Percentiles rank a stretch among this genome's conserved stretches.
phyloP scores from a whole-genome alignment of 257 asterid genomes.

The Henckelia pumila region DNA sequence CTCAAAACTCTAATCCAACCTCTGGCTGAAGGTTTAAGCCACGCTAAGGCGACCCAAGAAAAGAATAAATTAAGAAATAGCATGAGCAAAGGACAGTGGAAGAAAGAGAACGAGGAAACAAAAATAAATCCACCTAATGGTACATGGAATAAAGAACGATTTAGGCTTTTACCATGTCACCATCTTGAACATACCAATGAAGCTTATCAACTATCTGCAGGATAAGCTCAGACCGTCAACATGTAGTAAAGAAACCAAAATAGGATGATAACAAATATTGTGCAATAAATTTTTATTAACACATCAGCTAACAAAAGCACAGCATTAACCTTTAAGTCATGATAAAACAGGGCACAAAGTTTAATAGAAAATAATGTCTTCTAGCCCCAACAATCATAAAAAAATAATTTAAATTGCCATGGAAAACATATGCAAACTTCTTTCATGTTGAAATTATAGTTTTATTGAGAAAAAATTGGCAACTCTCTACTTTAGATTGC shows the following conservation, averaged over 20 bases:
- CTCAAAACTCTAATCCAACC: not conserved
- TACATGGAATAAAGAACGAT: slow-evolving; percentile 4
- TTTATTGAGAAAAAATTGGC: no score
- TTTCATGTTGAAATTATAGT: no score
- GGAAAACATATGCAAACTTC: not conserved
- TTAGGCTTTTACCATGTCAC: slow-evolving; percentile 64
- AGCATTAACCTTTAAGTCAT: not conserved
- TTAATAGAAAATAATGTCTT: no score
- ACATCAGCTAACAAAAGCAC: not conserved
- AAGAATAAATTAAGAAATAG: not conserved
- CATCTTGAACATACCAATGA: slow-evolving; percentile 74
- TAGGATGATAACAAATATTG: not conserved
- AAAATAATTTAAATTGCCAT: not conserved
- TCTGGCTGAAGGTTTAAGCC: not conserved
- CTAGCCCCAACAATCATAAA: no score
- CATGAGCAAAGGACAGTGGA: not conserved
- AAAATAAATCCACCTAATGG: not conserved
- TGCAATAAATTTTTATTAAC: not conserved
- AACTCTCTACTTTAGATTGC: no score
- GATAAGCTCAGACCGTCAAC: slow-evolving; percentile 23
- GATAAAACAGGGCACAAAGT: not conserved
- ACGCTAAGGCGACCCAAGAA: not conserved
- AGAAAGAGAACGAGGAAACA: not conserved
- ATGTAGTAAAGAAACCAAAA: slow-evolving; percentile 11
- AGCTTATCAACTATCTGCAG: slow-evolving; percentile 83